phyloP scores from a whole-genome alignment of 2,329 filamentous ascomycete genomes.

The Aspergillus sp. region DNA sequence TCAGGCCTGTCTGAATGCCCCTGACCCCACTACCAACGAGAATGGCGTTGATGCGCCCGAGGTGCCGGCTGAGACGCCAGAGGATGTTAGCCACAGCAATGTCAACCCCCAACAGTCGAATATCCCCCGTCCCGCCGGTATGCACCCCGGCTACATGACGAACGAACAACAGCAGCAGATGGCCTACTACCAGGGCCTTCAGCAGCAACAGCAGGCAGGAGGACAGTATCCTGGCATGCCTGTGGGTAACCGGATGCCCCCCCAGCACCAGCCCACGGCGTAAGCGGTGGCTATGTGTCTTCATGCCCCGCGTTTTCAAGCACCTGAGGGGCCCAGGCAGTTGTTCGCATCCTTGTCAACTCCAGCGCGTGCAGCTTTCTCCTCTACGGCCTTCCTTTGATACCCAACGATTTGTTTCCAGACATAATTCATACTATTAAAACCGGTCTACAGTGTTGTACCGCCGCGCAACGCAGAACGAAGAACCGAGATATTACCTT shows the following conservation, averaged over 20 bases:
- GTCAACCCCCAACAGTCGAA: constrained; percentile 69
- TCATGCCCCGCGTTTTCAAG: constrained; percentile 21
- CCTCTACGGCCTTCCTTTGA: constrained; percentile 38
- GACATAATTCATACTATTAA: constrained; percentile 25
- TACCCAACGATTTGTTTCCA: constrained; percentile 38
- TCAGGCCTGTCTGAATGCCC: constrained; percentile 93
- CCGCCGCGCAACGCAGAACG: constrained; percentile 13
- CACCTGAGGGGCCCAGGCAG: constrained; percentile 27
- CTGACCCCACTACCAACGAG: constrained; percentile 82
- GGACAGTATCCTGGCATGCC: constrained; percentile 76
- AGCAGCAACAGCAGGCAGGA: constrained; percentile 66
- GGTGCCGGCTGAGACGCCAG: constrained; percentile 78
- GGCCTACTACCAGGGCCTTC: constrained; percentile 80
- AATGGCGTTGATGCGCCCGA: constrained; percentile 76
- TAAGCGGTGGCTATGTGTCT: constrained; percentile 40
- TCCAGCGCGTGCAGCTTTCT: constrained; percentile 26
- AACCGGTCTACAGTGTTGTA: constrained; percentile 21
- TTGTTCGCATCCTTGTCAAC: constrained; percentile 31
- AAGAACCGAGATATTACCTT: constrained; percentile 13
- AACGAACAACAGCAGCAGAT: constrained; percentile 71
- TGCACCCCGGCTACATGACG: constrained; percentile 70
- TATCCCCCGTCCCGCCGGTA: constrained; percentile 67
- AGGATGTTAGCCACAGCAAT: constrained; percentile 78
- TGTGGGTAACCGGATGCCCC: constrained; percentile 74
- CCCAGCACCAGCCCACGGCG: constrained; percentile 79